Base-by-base conservation (phyloP, 1,284 basidiomycete species). In the Pyrrhoderma noxium region DNA sequence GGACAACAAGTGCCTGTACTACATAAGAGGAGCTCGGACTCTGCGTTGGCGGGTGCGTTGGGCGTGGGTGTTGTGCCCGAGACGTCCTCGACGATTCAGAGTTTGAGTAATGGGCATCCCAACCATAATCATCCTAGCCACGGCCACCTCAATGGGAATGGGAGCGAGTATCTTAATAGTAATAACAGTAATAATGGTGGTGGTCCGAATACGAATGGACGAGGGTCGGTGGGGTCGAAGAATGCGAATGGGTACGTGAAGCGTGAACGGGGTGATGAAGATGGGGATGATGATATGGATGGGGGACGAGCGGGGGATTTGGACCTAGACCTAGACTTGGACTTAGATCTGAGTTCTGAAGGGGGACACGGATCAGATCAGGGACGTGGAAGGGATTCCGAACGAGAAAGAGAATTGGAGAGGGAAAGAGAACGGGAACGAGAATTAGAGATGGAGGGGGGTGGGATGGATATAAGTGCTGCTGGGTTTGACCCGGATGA, bases 401-500 rank as follows among this genome's bases (percentile, higher is more conserved):
- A 44, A 22, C 16, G 42, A 16, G 16, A 18, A 5, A 3, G 13
- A 2, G 27, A 36, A 16, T 16, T 34, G 25, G 19, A 22, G 11
- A 5, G 11, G 7, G 27, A 31, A 5, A 31, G 5, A 23, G n/a
- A 31, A 44, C 2, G 42, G 23, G 9, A 31, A 21, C 14, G 21
- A 44, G 4, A 44, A 11, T 31, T 25, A 21, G 21, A 44, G 21
- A n/a, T n/a, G 23, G 42, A 31, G 27, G 27, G 5, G 27, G 27
- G 5, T 31, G 27, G n/a, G n/a, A n/a, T 31, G 5, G 27, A 31
- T 31, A 31, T 31, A 5, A 31, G 27, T 31, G 27, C 27, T 31
- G 19, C 50, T 9, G 50, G 31, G 8, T 53, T 53, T 44, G 51
- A 53, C 21, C 34, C 27, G 8, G 51, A 54, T 36, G 53, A 54